phyloP scores from a whole-genome alignment of 2,329 filamentous ascomycete genomes.

The Penicillium verrucosum region DNA sequence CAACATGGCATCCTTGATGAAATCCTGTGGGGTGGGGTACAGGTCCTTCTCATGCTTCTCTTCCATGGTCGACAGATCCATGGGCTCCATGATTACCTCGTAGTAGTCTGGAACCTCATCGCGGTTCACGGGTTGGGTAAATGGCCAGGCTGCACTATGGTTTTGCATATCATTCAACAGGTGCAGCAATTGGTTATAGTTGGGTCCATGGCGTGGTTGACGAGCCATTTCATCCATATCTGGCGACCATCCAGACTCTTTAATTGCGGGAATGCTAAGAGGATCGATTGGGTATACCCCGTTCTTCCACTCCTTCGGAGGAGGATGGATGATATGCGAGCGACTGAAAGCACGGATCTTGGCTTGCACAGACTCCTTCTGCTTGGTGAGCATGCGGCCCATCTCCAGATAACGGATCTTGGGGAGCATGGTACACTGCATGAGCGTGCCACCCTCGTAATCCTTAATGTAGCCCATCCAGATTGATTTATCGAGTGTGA shows the following conservation, averaged over 20 bases:
- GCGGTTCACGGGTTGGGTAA: slow-evolving; percentile 86
- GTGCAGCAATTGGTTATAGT: slow-evolving; percentile 90
- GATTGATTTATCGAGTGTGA: slow-evolving; percentile 79
- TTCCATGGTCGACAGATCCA: slow-evolving; percentile 97
- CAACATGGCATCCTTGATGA: slow-evolving; percentile 80
- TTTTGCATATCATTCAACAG: slow-evolving; percentile 95
- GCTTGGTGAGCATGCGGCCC: slow-evolving; percentile 91
- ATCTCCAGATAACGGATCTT: slow-evolving; percentile 90
- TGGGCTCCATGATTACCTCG: slow-evolving; percentile 95
- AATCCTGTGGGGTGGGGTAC: slow-evolving; percentile 88
- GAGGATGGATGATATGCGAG: slow-evolving; percentile 79
- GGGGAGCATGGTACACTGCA: slow-evolving; percentile 98
- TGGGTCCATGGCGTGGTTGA: slow-evolving; percentile 90
- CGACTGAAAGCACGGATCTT: slow-evolving; percentile 92
- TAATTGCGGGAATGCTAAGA: slow-evolving; percentile 81
- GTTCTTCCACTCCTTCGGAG: slow-evolving; percentile 81
- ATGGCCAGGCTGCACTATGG: slow-evolving; percentile 89
- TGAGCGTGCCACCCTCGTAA: slow-evolving; percentile 97
- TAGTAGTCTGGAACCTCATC: slow-evolving; percentile 99
- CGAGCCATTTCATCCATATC: slow-evolving; percentile 97
- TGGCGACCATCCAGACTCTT: slow-evolving; percentile 87
- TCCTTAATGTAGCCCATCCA: slow-evolving; percentile 99
- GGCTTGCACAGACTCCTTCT: slow-evolving; percentile 90
- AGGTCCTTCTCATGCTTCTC: slow-evolving; percentile 89
- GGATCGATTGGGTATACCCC: slow-evolving; percentile 75